Conservation (phyloP, 306 rosid genomes). For the Gastrolobium bilobum region DNA sequence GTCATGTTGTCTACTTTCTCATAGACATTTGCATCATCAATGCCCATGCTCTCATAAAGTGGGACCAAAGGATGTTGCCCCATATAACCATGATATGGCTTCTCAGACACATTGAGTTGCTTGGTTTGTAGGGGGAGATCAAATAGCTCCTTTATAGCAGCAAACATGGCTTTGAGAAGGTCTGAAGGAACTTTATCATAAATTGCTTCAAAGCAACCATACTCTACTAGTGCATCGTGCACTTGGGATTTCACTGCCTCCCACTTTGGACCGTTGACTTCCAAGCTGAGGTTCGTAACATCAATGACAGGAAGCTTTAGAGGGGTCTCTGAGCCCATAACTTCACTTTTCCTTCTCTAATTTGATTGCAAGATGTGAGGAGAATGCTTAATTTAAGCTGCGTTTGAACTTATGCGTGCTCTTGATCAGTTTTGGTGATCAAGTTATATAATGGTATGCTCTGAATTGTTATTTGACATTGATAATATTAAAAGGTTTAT, state of each 20-base stretch:
- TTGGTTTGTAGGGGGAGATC: constrained; percentile 71
- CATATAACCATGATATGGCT: constrained; percentile 68
- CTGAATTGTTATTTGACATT: not conserved
- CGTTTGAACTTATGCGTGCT: not conserved
- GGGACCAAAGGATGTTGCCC: constrained; percentile 68
- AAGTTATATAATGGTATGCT: not conserved
- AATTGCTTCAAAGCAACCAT: constrained; percentile 69
- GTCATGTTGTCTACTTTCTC: constrained; percentile 55
- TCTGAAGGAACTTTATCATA: constrained; percentile 57
- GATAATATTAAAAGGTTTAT: constrained; percentile 7
- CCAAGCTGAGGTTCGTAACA: constrained; percentile 47
- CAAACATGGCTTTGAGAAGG: constrained; percentile 46
- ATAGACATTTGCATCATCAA: constrained; percentile 31
- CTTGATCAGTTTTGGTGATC: not conserved
- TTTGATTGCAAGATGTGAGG: constrained; percentile 33
- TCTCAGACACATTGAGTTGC: constrained; percentile 56
- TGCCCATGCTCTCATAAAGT: constrained; percentile 51
- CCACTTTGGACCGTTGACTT: constrained; percentile 53
- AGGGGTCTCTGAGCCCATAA: constrained; percentile 63
- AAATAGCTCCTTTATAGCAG: constrained; percentile 58
- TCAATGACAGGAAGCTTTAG: constrained; percentile 59
- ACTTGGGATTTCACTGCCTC: constrained; percentile 59
- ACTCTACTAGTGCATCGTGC: constrained; percentile 60
- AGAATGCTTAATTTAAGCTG: constrained; percentile 6
- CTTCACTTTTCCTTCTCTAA: constrained; percentile 18